Percentiles rank a stretch among this genome's conserved stretches.
Evolutionary conservation across 129 eudicot species (phyloP).

Genomic region (Mikania micrantha): DNA sequence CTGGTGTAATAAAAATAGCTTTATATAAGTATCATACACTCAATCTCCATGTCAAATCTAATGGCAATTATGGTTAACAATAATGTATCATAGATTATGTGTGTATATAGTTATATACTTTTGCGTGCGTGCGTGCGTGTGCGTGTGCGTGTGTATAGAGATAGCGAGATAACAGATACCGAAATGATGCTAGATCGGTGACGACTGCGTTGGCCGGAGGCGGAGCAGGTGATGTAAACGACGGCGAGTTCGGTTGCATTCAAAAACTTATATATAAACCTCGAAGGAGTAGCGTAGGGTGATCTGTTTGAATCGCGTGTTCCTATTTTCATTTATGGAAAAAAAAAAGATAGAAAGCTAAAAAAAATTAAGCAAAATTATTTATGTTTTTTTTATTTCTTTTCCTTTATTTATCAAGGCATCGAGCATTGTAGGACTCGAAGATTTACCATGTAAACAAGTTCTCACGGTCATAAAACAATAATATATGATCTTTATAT

Average conservation of each 20-base stretch:
- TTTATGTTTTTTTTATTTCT: too few relatives aligned
- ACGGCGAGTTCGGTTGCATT: slow-evolving; percentile 6
- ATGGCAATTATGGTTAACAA: background rate
- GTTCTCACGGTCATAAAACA: too few relatives aligned
- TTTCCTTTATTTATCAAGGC: too few relatives aligned
- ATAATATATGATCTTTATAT: too few relatives aligned
- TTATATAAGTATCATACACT: background rate
- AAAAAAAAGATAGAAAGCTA: too few relatives aligned
- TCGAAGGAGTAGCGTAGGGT: too few relatives aligned
- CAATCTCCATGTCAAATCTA: background rate
- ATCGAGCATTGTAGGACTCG: too few relatives aligned
- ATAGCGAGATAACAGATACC: background rate
- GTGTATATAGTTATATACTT: background rate
- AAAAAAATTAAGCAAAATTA: too few relatives aligned
- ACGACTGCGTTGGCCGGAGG: slow-evolving; percentile 5
- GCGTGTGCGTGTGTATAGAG: background rate
- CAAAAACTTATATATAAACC: too few relatives aligned
- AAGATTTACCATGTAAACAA: too few relatives aligned
- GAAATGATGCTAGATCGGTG: background rate
- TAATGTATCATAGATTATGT: background rate
- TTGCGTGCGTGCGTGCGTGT: background rate
- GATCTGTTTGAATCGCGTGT: too few relatives aligned
- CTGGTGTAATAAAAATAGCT: background rate
- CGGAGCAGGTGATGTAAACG: background rate
- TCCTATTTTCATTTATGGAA: too few relatives aligned